A percentile compares a stretch with the other conserved stretches of the same genome.
phyloP scores from a whole-genome alignment of 805 yeast species.

The Kodamaea fukazawae region DNA sequence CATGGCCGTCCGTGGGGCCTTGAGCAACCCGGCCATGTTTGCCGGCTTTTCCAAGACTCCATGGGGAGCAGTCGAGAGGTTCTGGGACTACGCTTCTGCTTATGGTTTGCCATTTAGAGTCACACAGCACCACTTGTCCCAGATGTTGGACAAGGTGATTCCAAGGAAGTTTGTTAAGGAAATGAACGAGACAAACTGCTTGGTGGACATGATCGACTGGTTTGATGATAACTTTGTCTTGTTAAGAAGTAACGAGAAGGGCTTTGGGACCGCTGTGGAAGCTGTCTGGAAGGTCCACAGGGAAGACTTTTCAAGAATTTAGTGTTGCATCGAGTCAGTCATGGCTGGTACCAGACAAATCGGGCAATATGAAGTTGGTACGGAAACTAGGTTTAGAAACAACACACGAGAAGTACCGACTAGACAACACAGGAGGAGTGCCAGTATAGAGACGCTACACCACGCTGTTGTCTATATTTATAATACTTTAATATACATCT shows the following conservation, averaged over 20 bases:
- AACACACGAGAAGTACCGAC: no score
- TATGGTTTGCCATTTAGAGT: constrained; percentile 85
- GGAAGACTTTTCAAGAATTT: constrained; percentile 8
- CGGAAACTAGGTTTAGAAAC: no score
- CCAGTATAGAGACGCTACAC: no score
- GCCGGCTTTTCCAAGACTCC: constrained; percentile 73
- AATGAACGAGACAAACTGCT: constrained; percentile 58
- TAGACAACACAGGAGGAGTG: no score
- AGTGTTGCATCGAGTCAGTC: no score
- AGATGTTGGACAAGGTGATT: constrained; percentile 68
- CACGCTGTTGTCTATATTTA: no score
- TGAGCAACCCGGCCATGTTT: constrained; percentile 85
- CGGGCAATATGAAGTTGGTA: no score
- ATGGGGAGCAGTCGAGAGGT: constrained; percentile 85
- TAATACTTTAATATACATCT: constrained; percentile 4
- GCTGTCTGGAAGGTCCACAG: constrained; percentile 24
- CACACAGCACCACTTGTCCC: constrained; percentile 81
- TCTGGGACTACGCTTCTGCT: constrained; percentile 73
- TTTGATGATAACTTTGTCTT: constrained; percentile 69
- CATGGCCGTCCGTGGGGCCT: constrained; percentile 90
- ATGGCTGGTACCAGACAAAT: no score
- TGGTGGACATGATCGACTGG: constrained; percentile 76
- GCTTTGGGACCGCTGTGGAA: constrained; percentile 57
- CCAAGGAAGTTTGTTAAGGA: constrained; percentile 37
- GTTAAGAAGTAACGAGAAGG: constrained; percentile 63